Percentiles rank a stretch among this genome's conserved stretches.
These are phyloP conservation scores for Aureococcus anophagefferens DNA, from an alignment of 108 stramenopile species.

Conservation along the genomic window DNA sequence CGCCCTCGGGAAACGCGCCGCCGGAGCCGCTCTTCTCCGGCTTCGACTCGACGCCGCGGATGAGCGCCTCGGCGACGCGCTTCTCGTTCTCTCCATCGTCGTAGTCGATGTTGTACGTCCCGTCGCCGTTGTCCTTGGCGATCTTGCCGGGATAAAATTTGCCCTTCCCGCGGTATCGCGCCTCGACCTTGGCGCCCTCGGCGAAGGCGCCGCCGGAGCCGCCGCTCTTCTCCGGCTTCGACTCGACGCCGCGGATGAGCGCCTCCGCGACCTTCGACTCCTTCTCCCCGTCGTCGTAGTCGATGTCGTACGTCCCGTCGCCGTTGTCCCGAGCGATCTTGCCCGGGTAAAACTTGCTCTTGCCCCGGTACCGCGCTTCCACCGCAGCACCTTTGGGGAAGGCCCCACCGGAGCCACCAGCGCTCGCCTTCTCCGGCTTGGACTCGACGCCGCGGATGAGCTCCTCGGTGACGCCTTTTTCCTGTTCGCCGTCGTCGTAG, in stretches of 20 bases:
- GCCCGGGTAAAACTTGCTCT: conserved; percentile 29
- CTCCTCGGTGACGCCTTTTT: neutral
- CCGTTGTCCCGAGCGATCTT: conserved; percentile 13
- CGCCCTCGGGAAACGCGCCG: too few relatives aligned
- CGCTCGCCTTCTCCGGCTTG: neutral
- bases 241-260: too few relatives aligned
- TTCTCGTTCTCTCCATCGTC: conserved; percentile 21
- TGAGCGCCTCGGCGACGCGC: neutral
- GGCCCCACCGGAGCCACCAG: conserved; percentile 1
- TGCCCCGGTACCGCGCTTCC: conserved; percentile 24
- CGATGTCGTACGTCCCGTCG: conserved; percentile 30
- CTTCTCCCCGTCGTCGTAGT: conserved; percentile 37
- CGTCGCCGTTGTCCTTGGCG: conserved; percentile 6
- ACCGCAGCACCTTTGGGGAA: conserved; percentile 25
- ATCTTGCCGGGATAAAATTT: conserved; percentile 17
- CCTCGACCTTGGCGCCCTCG: conserved; percentile 18
- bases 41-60: neutral
- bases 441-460: conserved; percentile 10
- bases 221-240: too few relatives aligned
- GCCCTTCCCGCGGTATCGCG: conserved; percentile 7
- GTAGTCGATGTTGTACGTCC: conserved; percentile 37
- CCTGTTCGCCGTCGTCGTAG: conserved; percentile 23
- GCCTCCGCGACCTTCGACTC: conserved; percentile 13
- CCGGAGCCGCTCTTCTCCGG: too few relatives aligned
- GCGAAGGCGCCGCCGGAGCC: neutral